phyloP scores from a whole-genome alignment of 768 basidiomycete genomes.

The Tulasnella calospora region DNA sequence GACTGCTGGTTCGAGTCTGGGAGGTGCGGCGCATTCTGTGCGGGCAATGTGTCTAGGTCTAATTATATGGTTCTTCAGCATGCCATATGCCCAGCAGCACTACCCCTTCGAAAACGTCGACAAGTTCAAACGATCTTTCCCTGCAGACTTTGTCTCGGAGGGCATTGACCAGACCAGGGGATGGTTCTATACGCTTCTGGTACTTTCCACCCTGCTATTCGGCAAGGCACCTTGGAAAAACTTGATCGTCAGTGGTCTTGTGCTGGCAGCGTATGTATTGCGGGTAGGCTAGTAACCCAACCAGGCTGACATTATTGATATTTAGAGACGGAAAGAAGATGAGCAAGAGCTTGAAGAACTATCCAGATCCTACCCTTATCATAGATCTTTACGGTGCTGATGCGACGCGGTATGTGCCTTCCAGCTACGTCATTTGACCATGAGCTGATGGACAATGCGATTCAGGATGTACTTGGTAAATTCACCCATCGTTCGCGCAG shows the following conservation, averaged over 20 bases:
- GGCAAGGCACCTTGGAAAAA: constrained; percentile 96
- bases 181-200: constrained; percentile 98
- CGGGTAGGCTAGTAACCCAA: neutral
- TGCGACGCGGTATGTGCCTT: constrained; percentile 63
- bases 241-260: constrained; percentile 90
- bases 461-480: constrained; percentile 95
- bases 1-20: constrained; percentile 99
- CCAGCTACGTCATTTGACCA: neutral
- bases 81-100: constrained; percentile 97
- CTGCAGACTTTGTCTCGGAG: constrained; percentile 95
- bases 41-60: neutral
- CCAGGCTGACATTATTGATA: neutral
- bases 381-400: constrained; percentile 92
- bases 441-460: constrained; percentile 8
- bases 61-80: constrained; percentile 46
- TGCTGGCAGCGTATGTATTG: constrained; percentile 76
- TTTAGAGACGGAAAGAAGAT: constrained; percentile 95
- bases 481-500: constrained; percentile 95
- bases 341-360: constrained; percentile 96
- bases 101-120: constrained; percentile 98
- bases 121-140: constrained; percentile 76
- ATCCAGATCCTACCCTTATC: constrained; percentile 89
- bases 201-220: constrained; percentile 93
- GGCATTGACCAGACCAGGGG: constrained; percentile 99
- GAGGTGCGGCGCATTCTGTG: constrained; percentile 51